Evolutionary conservation across 257 asterid species (phyloP).

Genomic region (Henckelia pumila): DNA sequence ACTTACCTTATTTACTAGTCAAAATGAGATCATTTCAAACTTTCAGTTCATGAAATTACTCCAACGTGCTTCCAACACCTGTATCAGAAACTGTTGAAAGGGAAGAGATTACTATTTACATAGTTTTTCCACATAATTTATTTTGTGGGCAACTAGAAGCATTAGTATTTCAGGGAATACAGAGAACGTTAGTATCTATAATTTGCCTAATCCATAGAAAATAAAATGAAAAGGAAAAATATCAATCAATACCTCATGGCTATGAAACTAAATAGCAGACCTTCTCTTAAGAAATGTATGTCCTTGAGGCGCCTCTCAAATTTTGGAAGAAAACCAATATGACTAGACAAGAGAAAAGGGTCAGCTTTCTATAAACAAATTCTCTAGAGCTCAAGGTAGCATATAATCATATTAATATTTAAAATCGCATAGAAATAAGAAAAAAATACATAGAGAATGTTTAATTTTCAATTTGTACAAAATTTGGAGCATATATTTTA

Average conservation of each 20-base stretch:
- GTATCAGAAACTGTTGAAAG: constrained; percentile 78
- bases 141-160: no score
- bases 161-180: no score
- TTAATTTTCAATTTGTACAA: no score
- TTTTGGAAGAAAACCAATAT: constrained; percentile 77
- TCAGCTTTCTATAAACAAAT: constrained; percentile 25
- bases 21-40: constrained; percentile 27
- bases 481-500: no score
- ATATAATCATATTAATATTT: not conserved
- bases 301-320: constrained; percentile 71
- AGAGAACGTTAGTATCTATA: not conserved
- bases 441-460: no score
- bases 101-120: constrained; percentile 16
- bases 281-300: constrained; percentile 78
- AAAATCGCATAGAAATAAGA: no score
- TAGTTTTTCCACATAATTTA: no score
- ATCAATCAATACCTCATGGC: constrained; percentile 64
- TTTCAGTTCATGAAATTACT: constrained; percentile 51
- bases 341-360: constrained; percentile 47
- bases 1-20: constrained; percentile 67
- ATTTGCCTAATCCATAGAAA: constrained; percentile 5
- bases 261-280: constrained; percentile 75
- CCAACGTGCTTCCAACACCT: constrained; percentile 62
- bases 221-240: constrained; percentile 3
- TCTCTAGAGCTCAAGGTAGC: constrained; percentile 7